These are phyloP conservation scores for Staphylotrichum longicolle DNA, from an alignment of 495 filamentous ascomycete species.

Conservation along the genomic window DNA sequence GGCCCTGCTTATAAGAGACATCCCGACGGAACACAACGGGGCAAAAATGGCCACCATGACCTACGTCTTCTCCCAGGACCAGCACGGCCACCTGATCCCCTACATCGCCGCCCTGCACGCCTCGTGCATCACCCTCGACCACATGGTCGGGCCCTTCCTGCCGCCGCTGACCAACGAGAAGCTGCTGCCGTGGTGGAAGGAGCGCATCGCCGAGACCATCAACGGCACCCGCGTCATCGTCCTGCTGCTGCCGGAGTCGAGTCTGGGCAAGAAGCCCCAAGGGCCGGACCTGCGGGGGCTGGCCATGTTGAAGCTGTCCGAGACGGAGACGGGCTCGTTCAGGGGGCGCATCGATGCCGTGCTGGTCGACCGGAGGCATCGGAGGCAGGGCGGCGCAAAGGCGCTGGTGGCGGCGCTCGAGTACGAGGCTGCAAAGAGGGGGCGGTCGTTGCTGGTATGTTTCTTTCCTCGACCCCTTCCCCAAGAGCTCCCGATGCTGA, in stretches of 20 bases:
- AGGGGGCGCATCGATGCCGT: conserved; percentile 41
- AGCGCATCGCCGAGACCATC: conserved; percentile 37
- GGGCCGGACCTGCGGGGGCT: conserved; percentile 39
- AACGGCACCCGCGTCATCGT: conserved; percentile 37
- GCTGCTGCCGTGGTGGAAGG: conserved; percentile 42
- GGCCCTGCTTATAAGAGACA: no score
- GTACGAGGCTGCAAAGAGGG: conserved; percentile 36
- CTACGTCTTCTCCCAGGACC: conserved; percentile 34
- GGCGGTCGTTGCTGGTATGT: conserved; percentile 40
- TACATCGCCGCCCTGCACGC: conserved; percentile 44
- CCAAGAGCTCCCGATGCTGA: not conserved
- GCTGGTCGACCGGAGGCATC: conserved; percentile 34
- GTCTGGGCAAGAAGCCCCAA: conserved; percentile 26
- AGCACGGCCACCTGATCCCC: conserved; percentile 37
- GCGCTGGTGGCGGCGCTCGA: conserved; percentile 38
- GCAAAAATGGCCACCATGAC: conserved; percentile 22
- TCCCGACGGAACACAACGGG: no score
- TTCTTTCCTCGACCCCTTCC: not conserved
- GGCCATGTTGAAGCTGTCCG: conserved; percentile 38
- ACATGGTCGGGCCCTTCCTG: conserved; percentile 40
- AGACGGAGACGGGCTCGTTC: conserved; percentile 39
- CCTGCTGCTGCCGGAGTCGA: conserved; percentile 32
- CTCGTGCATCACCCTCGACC: conserved; percentile 39
- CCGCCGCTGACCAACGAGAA: conserved; percentile 41
- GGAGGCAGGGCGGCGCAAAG: conserved; percentile 34